Base-by-base conservation (phyloP, 306 rosid genomes). In the Sicyos edulis region DNA sequence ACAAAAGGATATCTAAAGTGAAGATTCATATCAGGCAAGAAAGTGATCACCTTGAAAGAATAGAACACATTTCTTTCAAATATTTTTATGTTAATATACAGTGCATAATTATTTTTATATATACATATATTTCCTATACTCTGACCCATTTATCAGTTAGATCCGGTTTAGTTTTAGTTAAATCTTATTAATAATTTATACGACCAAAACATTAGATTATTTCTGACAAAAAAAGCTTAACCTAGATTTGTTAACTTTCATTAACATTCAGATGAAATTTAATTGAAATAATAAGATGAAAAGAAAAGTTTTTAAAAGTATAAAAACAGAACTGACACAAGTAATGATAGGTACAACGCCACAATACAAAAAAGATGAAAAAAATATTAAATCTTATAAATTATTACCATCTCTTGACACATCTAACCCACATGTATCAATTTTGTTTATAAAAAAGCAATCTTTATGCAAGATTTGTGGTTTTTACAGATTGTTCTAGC, bases 1-100 rank as follows among this genome's bases (percentile, higher is more conserved):
- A 34, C 11, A 62, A 63, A 64, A 64, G 53, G 70, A 64, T 17
- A 64, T 64, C 70, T 64, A 64, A 64, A 64, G 70, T 64, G 70
- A 64, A 37, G 70, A 64, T 64, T 64, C 52, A 64, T 64, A 64
- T 64, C 70, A 64, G 53, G 29, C 53, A 64, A 42, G 5, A 64
- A 64, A 64, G 70, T 42, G 29, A 17, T 17, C 55, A 67, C 72
- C 72, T 67, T 45, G 72, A 47, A 67, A 45, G 72, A 67, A 67
- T 67, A 67, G 7, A 65, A 66, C 56, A 44, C 55, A 67, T 45
- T 17, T 65, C 52, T 19, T 65, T 40, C 32, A 60, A 60, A 29
- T 7, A 29, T 62, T 32, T 62, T 32, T 59, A 12, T 22, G 10
- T 58, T 58, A 21, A 21, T 12, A 12, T 12, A 58, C 40, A 57